These are phyloP conservation scores for Endocarpon pusillum DNA, from an alignment of 495 filamentous ascomycete species.

Conservation along the genomic window DNA sequence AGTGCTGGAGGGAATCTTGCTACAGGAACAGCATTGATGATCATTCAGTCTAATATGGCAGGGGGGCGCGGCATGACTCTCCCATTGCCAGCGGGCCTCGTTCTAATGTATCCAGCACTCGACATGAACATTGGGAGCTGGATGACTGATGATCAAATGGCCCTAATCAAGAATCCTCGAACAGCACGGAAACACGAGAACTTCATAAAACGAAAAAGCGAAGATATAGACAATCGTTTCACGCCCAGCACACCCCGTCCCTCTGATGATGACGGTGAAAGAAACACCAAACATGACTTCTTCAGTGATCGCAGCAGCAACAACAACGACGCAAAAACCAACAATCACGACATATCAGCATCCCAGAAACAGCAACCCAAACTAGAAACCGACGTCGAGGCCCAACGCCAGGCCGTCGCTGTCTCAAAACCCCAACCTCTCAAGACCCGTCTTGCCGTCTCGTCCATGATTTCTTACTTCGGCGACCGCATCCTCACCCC, in stretches of 20 bases:
- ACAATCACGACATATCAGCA: slow-evolving; percentile 14
- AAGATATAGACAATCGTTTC: slow-evolving; percentile 39
- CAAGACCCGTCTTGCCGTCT: slow-evolving; percentile 74
- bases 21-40: slow-evolving; percentile 67
- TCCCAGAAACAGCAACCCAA: slow-evolving; percentile 14
- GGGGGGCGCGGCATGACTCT: slow-evolving; percentile 40
- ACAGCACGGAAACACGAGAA: slow-evolving; percentile 58
- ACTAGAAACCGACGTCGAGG: slow-evolving; percentile 12
- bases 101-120: slow-evolving; percentile 76
- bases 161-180: slow-evolving; percentile 70
- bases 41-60: slow-evolving; percentile 52
- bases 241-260: slow-evolving; percentile 50
- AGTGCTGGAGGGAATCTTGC: slow-evolving; percentile 88
- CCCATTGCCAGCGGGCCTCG: slow-evolving; percentile 61
- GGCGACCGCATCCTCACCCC: slow-evolving; percentile 88
- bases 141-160: slow-evolving; percentile 98
- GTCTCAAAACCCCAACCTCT: slow-evolving; percentile 48
- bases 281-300: slow-evolving; percentile 24
- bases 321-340: slow-evolving; percentile 18
- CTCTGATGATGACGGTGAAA: slow-evolving; percentile 43
- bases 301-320: slow-evolving; percentile 18
- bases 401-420: slow-evolving; percentile 20
- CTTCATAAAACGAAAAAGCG: slow-evolving; percentile 62
- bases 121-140: slow-evolving; percentile 97
- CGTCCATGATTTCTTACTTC: slow-evolving; percentile 94